These are phyloP conservation scores for Saprolegnia diclina DNA, from an alignment of 352 stramenopile genomes.

Conservation along the genomic window DNA sequence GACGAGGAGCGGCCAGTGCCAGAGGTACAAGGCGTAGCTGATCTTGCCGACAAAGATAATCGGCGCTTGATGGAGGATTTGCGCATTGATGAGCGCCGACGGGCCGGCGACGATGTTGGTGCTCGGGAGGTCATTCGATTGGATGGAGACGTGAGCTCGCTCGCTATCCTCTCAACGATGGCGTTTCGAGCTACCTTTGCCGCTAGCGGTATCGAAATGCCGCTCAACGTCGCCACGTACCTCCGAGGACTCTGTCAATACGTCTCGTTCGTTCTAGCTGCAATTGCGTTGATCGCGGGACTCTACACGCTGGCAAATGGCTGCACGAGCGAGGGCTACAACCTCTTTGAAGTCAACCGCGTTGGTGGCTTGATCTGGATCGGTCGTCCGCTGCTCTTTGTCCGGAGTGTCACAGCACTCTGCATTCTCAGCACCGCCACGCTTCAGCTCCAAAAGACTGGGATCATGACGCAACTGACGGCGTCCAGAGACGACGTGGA, in stretches of 20 bases:
- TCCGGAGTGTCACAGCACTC: not conserved
- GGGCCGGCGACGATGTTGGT: constrained; percentile 3
- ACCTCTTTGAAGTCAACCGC: constrained; percentile 16
- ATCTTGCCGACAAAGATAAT: constrained; percentile 26
- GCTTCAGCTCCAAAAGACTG: constrained; percentile 2
- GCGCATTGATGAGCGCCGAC: not conserved
- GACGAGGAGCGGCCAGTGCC: constrained; percentile 21
- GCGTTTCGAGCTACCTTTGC: not conserved
- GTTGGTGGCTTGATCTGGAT: constrained; percentile 12
- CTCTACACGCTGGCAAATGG: not conserved
- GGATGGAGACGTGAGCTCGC: not conserved
- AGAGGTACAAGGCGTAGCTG: constrained; percentile 26
- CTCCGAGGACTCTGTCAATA: not conserved
- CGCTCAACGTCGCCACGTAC: constrained; percentile 9
- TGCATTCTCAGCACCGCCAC: constrained; percentile 14
- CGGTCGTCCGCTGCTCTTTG: constrained; percentile 8
- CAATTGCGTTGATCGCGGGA: not conserved
- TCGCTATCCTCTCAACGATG: not conserved
- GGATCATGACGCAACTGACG: not conserved
- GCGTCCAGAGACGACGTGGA: not conserved
- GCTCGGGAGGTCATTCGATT: too few relatives aligned
- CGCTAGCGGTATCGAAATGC: not conserved
- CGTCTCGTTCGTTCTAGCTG: not conserved
- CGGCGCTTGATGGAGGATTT: not conserved
- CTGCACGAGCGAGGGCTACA: not conserved